Conservation (phyloP, 306 rosid species). For the Ormosia semicastrata region DNA sequence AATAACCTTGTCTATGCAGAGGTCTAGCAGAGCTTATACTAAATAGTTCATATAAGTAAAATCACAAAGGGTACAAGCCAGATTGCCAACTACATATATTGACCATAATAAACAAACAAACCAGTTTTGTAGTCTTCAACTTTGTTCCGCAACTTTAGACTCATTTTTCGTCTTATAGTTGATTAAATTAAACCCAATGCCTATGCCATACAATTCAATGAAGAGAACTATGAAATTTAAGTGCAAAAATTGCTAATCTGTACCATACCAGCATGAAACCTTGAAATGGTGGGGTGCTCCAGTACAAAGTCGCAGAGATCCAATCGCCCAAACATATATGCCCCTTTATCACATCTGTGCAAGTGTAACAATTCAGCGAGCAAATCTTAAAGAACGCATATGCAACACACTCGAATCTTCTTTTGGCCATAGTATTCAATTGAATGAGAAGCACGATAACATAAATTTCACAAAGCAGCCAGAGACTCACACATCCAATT, state of each 20-base stretch:
- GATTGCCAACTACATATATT: not conserved
- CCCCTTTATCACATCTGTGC: conserved; percentile 73
- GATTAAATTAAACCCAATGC: not conserved
- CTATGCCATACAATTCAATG: no score
- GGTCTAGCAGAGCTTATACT: not conserved
- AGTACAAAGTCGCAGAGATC: conserved; percentile 88
- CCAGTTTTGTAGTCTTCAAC: not conserved
- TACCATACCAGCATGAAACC: conserved; percentile 81
- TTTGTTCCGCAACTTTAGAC: not conserved
- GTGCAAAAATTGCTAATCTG: not conserved
- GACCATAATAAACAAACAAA: not conserved
- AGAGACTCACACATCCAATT: conserved; percentile 47
- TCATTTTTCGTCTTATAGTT: not conserved
- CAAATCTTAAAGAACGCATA: not conserved
- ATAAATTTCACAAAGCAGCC: not conserved
- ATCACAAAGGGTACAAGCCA: not conserved
- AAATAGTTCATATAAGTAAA: not conserved
- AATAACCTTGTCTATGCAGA: not conserved
- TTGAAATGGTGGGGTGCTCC: conserved; percentile 85
- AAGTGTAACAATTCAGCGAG: not conserved
- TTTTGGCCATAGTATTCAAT: not conserved
- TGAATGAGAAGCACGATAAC: not conserved
- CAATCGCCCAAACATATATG: conserved; percentile 92
- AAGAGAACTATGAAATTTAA: not conserved
- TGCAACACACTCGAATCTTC: not conserved